phyloP scores from a whole-genome alignment of 2,329 filamentous ascomycete species.

The Trichoderma sp. region DNA sequence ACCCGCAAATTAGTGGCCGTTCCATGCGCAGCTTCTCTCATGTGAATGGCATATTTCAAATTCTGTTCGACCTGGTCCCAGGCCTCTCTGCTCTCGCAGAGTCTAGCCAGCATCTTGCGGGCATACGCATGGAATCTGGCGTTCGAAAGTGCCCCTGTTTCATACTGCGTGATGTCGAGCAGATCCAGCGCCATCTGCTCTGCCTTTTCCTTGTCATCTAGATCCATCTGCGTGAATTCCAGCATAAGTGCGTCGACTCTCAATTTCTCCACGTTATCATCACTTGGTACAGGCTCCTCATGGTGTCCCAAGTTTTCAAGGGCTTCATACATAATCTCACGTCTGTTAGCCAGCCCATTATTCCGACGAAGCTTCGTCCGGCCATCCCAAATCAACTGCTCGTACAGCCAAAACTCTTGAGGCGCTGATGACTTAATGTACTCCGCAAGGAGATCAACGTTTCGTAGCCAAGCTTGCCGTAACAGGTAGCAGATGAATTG shows the following conservation, averaged over 20 bases:
- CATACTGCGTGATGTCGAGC: constrained; percentile 37
- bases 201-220: constrained; percentile 40
- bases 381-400: constrained; percentile 47
- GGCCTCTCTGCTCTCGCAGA: constrained; percentile 41
- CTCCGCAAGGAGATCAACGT: constrained; percentile 41
- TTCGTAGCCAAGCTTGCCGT: constrained; percentile 45
- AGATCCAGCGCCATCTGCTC: constrained; percentile 40
- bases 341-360: constrained; percentile 38
- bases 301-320: constrained; percentile 36
- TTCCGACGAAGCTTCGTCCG: constrained; percentile 42
- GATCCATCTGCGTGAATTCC: constrained; percentile 47
- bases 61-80: constrained; percentile 42
- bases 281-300: constrained; percentile 24
- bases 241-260: constrained; percentile 42
- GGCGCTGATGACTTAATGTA: constrained; percentile 39
- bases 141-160: constrained; percentile 35
- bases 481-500: constrained; percentile 41
- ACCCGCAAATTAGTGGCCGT: constrained; percentile 42
- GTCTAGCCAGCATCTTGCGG: constrained; percentile 44
- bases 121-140: constrained; percentile 47
- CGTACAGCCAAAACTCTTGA: constrained; percentile 45
- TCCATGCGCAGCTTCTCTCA: constrained; percentile 44
- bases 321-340: constrained; percentile 39
- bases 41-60: constrained; percentile 40
- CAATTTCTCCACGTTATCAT: constrained; percentile 35